These are phyloP conservation scores for Bruguiera parviflora DNA, from an alignment of 345 rosid species.

Conservation along the genomic window DNA sequence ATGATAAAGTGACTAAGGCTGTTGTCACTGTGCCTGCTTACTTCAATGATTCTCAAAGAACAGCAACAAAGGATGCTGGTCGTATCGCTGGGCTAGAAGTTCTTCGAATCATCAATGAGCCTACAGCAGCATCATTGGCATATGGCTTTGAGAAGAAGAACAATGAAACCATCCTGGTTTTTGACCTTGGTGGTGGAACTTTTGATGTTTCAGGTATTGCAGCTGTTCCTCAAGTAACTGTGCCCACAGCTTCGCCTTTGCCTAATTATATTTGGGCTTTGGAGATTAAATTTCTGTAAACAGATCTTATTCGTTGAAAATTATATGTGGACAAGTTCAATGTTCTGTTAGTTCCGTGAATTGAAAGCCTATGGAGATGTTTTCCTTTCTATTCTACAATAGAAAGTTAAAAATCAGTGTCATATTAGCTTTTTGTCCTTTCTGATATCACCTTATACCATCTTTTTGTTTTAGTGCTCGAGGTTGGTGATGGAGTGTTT, in stretches of 20 bases:
- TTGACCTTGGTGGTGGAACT: slow-evolving; percentile 99
- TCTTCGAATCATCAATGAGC: slow-evolving; percentile 90
- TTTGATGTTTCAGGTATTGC: slow-evolving; percentile 93
- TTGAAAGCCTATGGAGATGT: no score
- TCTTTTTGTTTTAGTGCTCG: slow-evolving; percentile 51
- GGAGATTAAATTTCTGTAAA: background rate
- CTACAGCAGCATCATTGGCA: slow-evolving; percentile 94
- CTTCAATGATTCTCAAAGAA: slow-evolving; percentile 47
- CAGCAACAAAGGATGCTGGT: slow-evolving; percentile 95
- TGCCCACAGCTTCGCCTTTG: background rate
- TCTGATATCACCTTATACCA: background rate
- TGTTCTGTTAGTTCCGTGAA: no score
- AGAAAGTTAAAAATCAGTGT: no score
- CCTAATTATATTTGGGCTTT: background rate
- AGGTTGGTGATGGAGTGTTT: slow-evolving; percentile 98
- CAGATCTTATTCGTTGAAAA: no score
- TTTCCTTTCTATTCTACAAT: no score
- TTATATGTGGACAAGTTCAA: no score
- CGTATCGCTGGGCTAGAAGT: slow-evolving; percentile 32
- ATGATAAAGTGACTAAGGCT: slow-evolving; percentile 31
- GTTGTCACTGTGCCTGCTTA: slow-evolving; percentile 36
- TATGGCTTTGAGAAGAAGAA: slow-evolving; percentile 94
- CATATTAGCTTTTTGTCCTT: no score
- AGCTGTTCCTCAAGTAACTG: background rate
- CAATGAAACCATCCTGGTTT: slow-evolving; percentile 87